Percentiles rank a stretch among this genome's conserved stretches.
These are phyloP conservation scores for Aschersonia sp. DNA, from an alignment of 2,329 filamentous ascomycete genomes.

Conservation along the genomic window DNA sequence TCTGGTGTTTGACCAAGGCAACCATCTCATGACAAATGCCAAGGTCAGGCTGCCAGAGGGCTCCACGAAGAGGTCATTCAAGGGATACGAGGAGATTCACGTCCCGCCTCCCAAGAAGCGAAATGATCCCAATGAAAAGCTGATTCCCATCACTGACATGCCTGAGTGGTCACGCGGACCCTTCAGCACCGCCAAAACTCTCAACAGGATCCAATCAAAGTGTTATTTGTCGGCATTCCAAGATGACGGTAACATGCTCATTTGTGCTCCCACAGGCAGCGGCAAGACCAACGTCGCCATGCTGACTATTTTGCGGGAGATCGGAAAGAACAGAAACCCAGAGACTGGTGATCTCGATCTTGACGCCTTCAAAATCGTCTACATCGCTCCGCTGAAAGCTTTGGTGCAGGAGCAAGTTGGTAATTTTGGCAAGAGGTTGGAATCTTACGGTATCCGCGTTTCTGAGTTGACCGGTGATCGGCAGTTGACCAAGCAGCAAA, in stretches of 20 bases:
- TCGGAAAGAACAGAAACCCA: slow-evolving; percentile 85
- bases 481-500: slow-evolving; percentile 96
- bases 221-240: slow-evolving; percentile 86
- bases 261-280: slow-evolving; percentile 92
- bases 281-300: slow-evolving; percentile 99
- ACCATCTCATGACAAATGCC: slow-evolving; percentile 98
- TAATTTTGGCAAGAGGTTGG: slow-evolving; percentile 85
- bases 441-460: slow-evolving; percentile 82
- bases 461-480: slow-evolving; percentile 95
- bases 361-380: slow-evolving; percentile 96
- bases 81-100: slow-evolving; percentile 97
- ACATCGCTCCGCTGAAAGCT: slow-evolving; percentile 91
- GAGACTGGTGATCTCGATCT: slow-evolving; percentile 88
- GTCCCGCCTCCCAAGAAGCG: slow-evolving; percentile 86
- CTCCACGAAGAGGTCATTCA: slow-evolving; percentile 89
- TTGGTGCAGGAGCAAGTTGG: slow-evolving; percentile 96
- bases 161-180: slow-evolving; percentile 84
- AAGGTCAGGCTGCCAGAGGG: slow-evolving; percentile 89
- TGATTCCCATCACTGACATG: slow-evolving; percentile 74
- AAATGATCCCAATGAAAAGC: slow-evolving; percentile 62
- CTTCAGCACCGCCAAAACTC: slow-evolving; percentile 71
- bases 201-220: slow-evolving; percentile 92
- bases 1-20: slow-evolving; percentile 91
- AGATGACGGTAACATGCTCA: slow-evolving; percentile 92
- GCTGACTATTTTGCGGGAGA: slow-evolving; percentile 89